Evolutionary conservation across 768 basidiomycete genomes (phyloP).

Genomic region (Termitomyces sp.): DNA sequence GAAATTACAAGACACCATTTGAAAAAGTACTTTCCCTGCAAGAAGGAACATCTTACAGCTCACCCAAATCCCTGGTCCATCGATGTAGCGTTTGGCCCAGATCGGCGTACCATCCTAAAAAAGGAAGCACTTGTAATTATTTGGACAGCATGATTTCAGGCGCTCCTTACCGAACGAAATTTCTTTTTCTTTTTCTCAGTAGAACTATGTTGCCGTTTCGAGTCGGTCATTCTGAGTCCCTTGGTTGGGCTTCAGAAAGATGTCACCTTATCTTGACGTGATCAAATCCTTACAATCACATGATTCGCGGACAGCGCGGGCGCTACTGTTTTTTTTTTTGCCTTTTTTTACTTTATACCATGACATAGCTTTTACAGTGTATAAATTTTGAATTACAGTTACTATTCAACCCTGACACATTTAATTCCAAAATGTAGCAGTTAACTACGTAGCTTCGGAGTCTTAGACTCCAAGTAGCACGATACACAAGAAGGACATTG

Average conservation of each 20-base stretch:
- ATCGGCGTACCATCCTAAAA: conserved; percentile 63
- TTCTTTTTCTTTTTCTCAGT: conserved; percentile 40
- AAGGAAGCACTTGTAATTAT: background rate
- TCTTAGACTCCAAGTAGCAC: background rate
- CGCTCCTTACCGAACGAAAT: conserved; percentile 44
- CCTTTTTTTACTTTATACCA: too few species aligned
- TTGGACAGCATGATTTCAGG: background rate
- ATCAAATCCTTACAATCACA: background rate
- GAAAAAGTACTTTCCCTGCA: background rate
- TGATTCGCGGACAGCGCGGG: background rate
- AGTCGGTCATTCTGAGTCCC: conserved; percentile 6
- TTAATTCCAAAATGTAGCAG: too few species aligned
- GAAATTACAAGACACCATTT: background rate
- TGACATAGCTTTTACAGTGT: too few species aligned
- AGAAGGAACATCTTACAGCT: conserved; percentile 46
- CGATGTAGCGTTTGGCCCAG: conserved; percentile 62
- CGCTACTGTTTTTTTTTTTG: too few species aligned
- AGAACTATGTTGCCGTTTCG: conserved; percentile 1
- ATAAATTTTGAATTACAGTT: too few species aligned
- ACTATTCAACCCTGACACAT: background rate
- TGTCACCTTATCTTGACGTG: background rate
- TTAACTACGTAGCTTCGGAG: too few species aligned
- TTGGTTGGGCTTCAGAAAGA: background rate
- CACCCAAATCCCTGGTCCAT: conserved; percentile 85
- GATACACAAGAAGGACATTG: background rate